Base-by-base conservation (phyloP, 176 grass and related monocot genomes). In the Phyllostachys edulis region DNA sequence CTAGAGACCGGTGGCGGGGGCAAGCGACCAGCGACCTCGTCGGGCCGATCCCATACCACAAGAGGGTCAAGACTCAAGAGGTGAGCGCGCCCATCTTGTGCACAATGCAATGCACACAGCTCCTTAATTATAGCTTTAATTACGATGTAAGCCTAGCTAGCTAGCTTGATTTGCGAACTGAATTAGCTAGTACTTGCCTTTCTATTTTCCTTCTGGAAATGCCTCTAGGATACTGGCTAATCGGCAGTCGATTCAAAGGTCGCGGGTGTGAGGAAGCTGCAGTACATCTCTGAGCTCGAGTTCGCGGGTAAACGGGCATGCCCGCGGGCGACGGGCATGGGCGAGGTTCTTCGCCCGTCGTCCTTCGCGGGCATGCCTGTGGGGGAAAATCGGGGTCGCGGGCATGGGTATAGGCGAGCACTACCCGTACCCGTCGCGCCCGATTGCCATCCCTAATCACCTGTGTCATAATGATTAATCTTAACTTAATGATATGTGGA, bases 261-360 rank as follows among this genome's bases (percentile, higher is more conserved):
- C 97, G 73, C 87, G 97, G 63, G 97, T 99, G 80, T 29, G 29
- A 90, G 97, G 78, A 99, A 99, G 86, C 88, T 99, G 71, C 97
- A 96, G 81, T 99, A 99, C 89, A 96, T 99, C 83, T 96, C 91
- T 29, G 97, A 99, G 88, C 91, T 99, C 44, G 97, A 99, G 86
- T 29, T 29, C 29, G 29, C 29, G 29, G 29, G 29, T 29, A 29
- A 29, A 29, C 29, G 29, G 29, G 29, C 29, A 29, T 29, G 29
- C 29, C 29, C 29, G 29, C 29, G 29, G 29, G 29, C 1, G 29
- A 29, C 29, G 1, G 29, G 29, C 1, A 29, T 29, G 29, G 29
- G 29, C n/a, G n/a, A n/a, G n/a, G n/a, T n/a, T n/a, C n/a, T n/a
- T n/a, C n/a, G n/a, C n/a, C n/a, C n/a, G n/a, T n/a, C n/a, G n/a